These are phyloP conservation scores for Cucurbita maxima DNA, from an alignment of 306 rosid species.

Conservation along the genomic window DNA sequence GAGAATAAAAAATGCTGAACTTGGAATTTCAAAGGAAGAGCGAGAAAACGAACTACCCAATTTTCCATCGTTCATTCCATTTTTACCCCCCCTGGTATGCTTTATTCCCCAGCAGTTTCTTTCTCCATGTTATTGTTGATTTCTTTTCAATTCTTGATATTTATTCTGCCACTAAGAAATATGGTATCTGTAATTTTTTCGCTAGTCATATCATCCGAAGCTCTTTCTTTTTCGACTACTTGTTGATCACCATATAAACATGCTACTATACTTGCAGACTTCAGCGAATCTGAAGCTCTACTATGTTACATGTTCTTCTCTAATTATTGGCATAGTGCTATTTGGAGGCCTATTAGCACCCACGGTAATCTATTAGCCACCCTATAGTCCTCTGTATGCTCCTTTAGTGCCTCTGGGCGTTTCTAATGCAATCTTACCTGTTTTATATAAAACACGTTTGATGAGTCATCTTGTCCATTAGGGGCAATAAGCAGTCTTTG, in stretches of 20 bases:
- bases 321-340: constrained; percentile 61
- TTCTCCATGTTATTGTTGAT: neutral
- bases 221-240: neutral
- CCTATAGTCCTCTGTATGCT: neutral
- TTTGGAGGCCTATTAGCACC: constrained; percentile 97
- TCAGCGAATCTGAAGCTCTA: constrained; percentile 77
- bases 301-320: constrained; percentile 75
- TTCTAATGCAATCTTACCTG: neutral
- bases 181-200: neutral
- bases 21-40: constrained; percentile 46
- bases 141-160: neutral
- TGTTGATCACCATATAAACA: neutral
- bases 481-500: neutral
- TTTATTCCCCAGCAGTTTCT: constrained; percentile 6
- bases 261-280: constrained; percentile 43
- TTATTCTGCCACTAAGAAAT: neutral
- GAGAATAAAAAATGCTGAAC: constrained; percentile 66
- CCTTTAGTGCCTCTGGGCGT: neutral
- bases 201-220: neutral
- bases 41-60: constrained; percentile 82
- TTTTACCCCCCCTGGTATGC: constrained; percentile 90
- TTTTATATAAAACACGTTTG: neutral
- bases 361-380: constrained; percentile 30
- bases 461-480: neutral
- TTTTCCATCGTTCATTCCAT: constrained; percentile 91